These are phyloP conservation scores for Leccinum pachyderme DNA, from an alignment of 1,284 basidiomycete genomes.

Conservation along the genomic window DNA sequence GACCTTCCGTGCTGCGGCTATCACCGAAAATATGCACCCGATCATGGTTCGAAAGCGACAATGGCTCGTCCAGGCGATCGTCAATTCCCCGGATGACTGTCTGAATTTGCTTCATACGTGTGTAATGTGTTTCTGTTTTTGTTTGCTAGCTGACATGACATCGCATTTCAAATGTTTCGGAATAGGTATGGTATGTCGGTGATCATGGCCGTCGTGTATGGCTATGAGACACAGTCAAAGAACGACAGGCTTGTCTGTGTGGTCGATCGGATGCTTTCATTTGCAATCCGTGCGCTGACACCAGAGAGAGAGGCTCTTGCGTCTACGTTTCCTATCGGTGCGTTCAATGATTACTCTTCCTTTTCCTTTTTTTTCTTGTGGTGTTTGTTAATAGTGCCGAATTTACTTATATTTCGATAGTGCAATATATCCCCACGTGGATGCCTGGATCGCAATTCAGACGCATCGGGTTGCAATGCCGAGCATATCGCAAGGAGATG, in stretches of 20 bases:
- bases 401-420: background rate
- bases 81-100: background rate
- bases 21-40: conserved; percentile 1
- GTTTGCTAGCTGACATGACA: background rate
- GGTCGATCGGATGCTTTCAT: background rate
- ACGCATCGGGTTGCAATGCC: conserved; percentile 5
- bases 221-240: background rate
- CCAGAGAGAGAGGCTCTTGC: conserved; percentile 3
- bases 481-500: conserved; percentile 6
- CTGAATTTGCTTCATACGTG: background rate
- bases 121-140: background rate
- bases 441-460: conserved; percentile 4
- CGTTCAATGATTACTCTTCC: background rate
- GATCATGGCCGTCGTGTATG: conserved; percentile 5
- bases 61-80: conserved; percentile 1
- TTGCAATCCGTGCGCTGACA: conserved; percentile 3
- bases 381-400: background rate
- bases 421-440: conserved; percentile 8
- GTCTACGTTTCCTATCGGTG: conserved; percentile 4
- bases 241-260: conserved; percentile 2
- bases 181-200: conserved; percentile 1
- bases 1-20: background rate
- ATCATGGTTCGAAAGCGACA: conserved; percentile 2
- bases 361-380: background rate
- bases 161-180: background rate